Evolutionary conservation across 345 rosid genomes (phyloP), one percentile per base, ranked within the genome.

Genomic region (Draba incana): DNA sequence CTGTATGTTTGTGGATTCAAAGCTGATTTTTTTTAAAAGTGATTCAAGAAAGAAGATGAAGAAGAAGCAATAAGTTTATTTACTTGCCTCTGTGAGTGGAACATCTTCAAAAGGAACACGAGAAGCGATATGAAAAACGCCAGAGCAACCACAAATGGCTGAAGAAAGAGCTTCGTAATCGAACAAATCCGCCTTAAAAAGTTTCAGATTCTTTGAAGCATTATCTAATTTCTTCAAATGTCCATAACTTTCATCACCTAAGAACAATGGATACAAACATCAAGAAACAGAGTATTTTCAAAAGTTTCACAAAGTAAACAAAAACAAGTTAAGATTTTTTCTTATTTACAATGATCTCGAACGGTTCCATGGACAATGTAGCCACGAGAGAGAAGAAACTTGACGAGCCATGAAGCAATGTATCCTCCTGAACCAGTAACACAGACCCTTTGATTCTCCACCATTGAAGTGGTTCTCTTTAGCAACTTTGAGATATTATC

Each of bases 371-470:
- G 84, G 56, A 83, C 87, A 58, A 45, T 28, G 76, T 78, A 81
- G 33, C 78, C 84, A 51, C 73, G 69, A 47, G 82, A 82, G 74
- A 88, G 84, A 45, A 88, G 86, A 69, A 79, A 44, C 77, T 83
- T 84, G 33, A 83, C 75, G 11, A 84, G 67, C 79, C 79, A 75
- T 24, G 75, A 69, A 75, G 70, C 79, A 4, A 75, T 62, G 50
- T 48, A 75, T 13, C 89, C 95, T 75, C 88, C 89, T 35, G 96
- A 81, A 31, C 88, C 88, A 11, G 87, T 88, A 25, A 80, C 92
- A 47, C 88, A 86, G 20, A 83, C 80, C 25, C 56, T 73, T 66
- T 63, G 75, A 45, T 51, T 69, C 10, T 62, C 71, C 10, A 12
- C 62, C 74, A 72, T 66, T 63, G 68, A 28, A 44, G 25, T 42